Conservation (phyloP, 805 yeast genomes). For the Kodamaea lidongshanica region DNA sequence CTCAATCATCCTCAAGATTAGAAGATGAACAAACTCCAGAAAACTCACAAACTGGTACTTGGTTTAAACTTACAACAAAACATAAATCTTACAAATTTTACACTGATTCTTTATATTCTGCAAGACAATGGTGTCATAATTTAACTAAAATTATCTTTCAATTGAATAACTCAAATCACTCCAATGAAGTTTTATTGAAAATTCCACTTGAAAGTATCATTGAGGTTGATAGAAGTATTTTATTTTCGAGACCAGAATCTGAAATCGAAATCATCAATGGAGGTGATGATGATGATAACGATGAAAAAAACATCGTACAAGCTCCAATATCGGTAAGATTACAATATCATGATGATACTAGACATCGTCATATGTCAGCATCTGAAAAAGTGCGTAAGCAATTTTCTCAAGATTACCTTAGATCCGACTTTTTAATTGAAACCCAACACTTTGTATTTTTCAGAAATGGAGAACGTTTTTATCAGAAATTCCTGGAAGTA, state of each 20-base stretch:
- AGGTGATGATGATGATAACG: slow-evolving; percentile 7
- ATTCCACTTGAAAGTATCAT: slow-evolving; percentile 67
- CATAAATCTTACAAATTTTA: slow-evolving; percentile 55
- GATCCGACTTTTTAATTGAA: slow-evolving; percentile 47
- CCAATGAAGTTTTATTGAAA: slow-evolving; percentile 67
- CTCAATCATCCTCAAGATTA: slow-evolving; percentile 13
- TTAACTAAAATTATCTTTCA: slow-evolving; percentile 70
- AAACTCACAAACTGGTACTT: slow-evolving; percentile 26
- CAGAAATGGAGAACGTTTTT: slow-evolving; percentile 40
- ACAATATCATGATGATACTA: slow-evolving; percentile 39
- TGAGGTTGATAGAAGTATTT: slow-evolving; percentile 50
- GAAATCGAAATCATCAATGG: slow-evolving; percentile 8
- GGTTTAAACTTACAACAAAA: slow-evolving; percentile 57
- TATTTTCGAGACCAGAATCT: slow-evolving; percentile 31
- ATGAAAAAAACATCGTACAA: slow-evolving; percentile 33
- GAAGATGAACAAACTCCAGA: slow-evolving; percentile 24
- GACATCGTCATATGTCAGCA: slow-evolving; percentile 3
- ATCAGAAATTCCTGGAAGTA: slow-evolving; percentile 31
- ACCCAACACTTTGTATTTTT: slow-evolving; percentile 68
- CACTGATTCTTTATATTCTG: slow-evolving; percentile 68
- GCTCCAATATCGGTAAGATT: slow-evolving; percentile 41
- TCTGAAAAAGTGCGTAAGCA: slow-evolving; percentile 6
- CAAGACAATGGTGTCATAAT: slow-evolving; percentile 73
- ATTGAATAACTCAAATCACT: slow-evolving; percentile 54
- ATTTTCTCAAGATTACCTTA: not conserved